Evolutionary conservation across 2,329 filamentous ascomycete species (phyloP), one percentile per base, ranked within the genome.

Genomic region (Reticulascus tulasneorum): DNA sequence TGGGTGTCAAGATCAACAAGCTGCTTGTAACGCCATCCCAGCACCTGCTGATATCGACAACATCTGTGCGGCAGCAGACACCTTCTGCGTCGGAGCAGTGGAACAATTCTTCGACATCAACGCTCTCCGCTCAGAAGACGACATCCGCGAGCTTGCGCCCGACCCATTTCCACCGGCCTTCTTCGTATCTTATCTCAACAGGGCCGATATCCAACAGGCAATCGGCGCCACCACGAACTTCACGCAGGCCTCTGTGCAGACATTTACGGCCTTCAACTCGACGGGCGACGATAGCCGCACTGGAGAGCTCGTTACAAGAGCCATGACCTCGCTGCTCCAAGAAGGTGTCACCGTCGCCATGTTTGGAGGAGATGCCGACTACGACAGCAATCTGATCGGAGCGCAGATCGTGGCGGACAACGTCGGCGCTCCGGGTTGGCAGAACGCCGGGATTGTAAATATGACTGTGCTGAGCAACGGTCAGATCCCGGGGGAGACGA

Each of bases 251-350:
- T 38, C 34, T 7, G 29, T 40, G 9, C 38, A 40, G 17, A 38
- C 38, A 5, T 16, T 29, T 3, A 22, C 33, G 4, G 18, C 17
- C 0, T 38, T 38, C 21, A 24, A 21, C n/a, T 33, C 35, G 4
- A 40, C 38, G 3, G 38, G 38, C 13, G 38, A 38, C 18, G 38
- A 40, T 15, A 40, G 34, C 12, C 38, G 34, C 6, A 33, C 34
- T 3, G 35, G 34, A 6, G 34, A n/a, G 4, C 35, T 40, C 1
- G 24, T 40, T 19, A 22, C 25, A 4, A 17, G 19, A 9, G 37
- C 38, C 0, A 33, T 38, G 28, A 15, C 16, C 7, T 32, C 27
- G 2, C 20, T 40, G 4, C 20, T 40, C 16, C 38, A 24, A 2
- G 23, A 37, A 4, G 34, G 34, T 3, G 9, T 40, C 11, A 37